Evolutionary conservation across 805 yeast species (phyloP).

Genomic region (Kuraishia floccosa): DNA sequence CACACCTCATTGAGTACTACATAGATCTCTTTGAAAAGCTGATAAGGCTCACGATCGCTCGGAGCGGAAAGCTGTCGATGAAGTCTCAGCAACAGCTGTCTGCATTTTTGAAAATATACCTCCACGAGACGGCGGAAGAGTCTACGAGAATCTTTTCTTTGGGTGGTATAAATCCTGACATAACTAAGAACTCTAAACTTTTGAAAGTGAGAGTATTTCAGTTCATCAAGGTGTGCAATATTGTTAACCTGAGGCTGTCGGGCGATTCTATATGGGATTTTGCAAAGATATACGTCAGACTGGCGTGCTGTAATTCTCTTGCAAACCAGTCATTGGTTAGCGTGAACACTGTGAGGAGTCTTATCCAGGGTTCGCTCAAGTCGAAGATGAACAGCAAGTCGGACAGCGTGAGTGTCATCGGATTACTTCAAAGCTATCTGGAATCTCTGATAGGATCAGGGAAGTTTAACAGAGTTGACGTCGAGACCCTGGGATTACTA

Average conservation of each 20-base stretch:
- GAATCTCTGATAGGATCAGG: slow-evolving; percentile 32
- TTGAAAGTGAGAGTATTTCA: slow-evolving; percentile 40
- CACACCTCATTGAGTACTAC: slow-evolving; percentile 56
- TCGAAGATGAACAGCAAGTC: slow-evolving; percentile 37
- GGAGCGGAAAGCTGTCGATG: slow-evolving; percentile 34
- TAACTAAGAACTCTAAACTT: slow-evolving; percentile 34
- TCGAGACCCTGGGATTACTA: slow-evolving; percentile 31
- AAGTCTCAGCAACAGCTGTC: slow-evolving; percentile 49
- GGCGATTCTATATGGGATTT: slow-evolving; percentile 61
- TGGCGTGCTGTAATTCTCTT: slow-evolving; percentile 15
- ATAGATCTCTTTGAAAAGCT: slow-evolving; percentile 39
- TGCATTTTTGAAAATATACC: slow-evolving; percentile 41
- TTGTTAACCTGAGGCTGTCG: slow-evolving; percentile 41
- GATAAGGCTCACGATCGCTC: slow-evolving; percentile 15
- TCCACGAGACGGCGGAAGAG: slow-evolving; percentile 53
- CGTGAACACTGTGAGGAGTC: slow-evolving; percentile 28
- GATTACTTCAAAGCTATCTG: slow-evolving; percentile 39
- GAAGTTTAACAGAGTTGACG: slow-evolving; percentile 32
- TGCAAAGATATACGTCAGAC: slow-evolving; percentile 36
- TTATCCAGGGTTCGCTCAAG: slow-evolving; percentile 44
- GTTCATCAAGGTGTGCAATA: slow-evolving; percentile 38
- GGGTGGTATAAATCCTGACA: slow-evolving; percentile 66
- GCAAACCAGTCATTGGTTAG: slow-evolving; percentile 18
- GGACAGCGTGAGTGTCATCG: slow-evolving; percentile 32
- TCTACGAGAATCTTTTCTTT: slow-evolving; percentile 49